Percentiles rank a stretch among this genome's conserved stretches.
Evolutionary conservation across 2,329 filamentous ascomycete species (phyloP).

Genomic region (Colletotrichum eleusines): DNA sequence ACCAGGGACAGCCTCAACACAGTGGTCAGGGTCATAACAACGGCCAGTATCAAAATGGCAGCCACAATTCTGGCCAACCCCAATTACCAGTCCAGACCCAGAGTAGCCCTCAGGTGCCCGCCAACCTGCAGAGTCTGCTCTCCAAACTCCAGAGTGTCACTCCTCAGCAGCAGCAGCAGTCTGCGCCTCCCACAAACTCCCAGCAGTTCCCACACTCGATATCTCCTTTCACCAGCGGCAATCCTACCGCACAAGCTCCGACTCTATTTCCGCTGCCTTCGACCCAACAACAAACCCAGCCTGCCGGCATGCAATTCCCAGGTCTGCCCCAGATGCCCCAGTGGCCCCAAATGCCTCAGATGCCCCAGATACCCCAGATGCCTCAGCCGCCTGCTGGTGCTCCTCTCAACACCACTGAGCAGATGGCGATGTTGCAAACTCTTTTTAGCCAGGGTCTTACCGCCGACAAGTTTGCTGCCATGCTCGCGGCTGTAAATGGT

Average conservation of each 20-base stretch:
- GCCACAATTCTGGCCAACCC: constrained; percentile 15
- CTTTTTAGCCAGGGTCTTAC: constrained; percentile 81
- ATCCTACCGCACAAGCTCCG: constrained; percentile 65
- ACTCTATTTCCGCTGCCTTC: constrained; percentile 57
- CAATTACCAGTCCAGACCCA: constrained; percentile 16
- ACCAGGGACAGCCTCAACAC: constrained; percentile 8
- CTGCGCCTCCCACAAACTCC: constrained; percentile 8
- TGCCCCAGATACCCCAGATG: constrained; percentile 1
- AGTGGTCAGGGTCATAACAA: constrained; percentile 45
- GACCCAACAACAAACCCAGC: constrained; percentile 45
- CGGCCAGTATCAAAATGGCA: constrained; percentile 43
- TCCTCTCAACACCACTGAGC: constrained; percentile 68
- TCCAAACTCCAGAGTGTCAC: constrained; percentile 27
- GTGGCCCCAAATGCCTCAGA: neutral
- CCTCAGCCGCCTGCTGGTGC: constrained; percentile 53
- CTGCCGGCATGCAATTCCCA: constrained; percentile 44
- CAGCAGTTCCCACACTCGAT: constrained; percentile 22
- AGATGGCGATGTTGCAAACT: constrained; percentile 80
- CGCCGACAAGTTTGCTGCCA: constrained; percentile 78
- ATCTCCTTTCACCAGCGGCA: constrained; percentile 58
- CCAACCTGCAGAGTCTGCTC: constrained; percentile 15
- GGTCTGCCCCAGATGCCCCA: constrained; percentile 46
- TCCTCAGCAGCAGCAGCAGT: constrained; percentile 17
- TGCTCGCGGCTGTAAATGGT: constrained; percentile 65
- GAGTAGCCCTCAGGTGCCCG: constrained; percentile 10